Evolutionary conservation across 2,329 filamentous ascomycete genomes (phyloP), one percentile per base, ranked within the genome.

Genomic region (Phyllosticta citriasiana): DNA sequence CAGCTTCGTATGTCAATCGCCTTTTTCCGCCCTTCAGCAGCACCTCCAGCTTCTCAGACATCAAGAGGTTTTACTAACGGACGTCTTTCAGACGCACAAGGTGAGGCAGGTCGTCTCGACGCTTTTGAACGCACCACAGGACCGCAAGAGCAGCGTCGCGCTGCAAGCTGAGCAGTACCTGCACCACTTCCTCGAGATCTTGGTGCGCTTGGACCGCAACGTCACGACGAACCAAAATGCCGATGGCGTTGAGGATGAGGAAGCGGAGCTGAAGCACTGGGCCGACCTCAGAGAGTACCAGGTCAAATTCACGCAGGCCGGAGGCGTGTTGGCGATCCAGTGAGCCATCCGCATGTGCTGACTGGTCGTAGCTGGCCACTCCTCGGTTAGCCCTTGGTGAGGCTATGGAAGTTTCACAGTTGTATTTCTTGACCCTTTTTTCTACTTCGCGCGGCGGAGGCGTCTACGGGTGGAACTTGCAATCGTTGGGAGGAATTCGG

Each of bases 71-170:
- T 22, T 19, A 57, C 27, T 19, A n/a, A 19, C 35, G 22, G 30
- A n/a, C 22, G n/a, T 7, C 22, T 16, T 14, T 6, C 71, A 84
- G 82, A 90, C 89, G 68, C 85, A 85, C 77, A 95, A 96, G 78
- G 89, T 96, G 66, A 88, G 90, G 9, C 87, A 89, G 69, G 88
- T 96, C 50, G 90, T 90, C 1, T 88, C 87, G 27, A 94, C 90
- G 0, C 80, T 96, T 7, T 82, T 95, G 56, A 85, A 88, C 64
- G 77, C 80, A 1, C 82, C 83, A 1, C 77, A 79, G 56, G 74
- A 79, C 52, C 74, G 79, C 26, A 82, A 82, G 67, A 78, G 81
- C 47, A 76, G 76, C 24, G 70, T 82, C 1, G 79, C 80, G 16
- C 70, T 79, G 33, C 80, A 84, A 71, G 84, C 87, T 10, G 87